Evolutionary conservation across 805 yeast species (phyloP).

Genomic region (Lipomyces starkeyi): DNA sequence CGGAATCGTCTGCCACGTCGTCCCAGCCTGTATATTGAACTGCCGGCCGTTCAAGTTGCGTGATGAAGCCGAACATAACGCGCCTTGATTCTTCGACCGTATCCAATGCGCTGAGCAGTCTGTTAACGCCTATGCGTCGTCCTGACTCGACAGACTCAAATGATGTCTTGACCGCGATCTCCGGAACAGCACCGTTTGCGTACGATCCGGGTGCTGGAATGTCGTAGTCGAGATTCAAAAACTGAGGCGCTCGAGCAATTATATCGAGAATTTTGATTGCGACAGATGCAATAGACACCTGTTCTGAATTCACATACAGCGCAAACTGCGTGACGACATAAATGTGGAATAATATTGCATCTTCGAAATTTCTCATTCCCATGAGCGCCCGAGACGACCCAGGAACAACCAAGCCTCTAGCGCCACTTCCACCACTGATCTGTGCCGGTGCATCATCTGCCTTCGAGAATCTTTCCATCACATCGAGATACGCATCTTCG

Average conservation of each 20-base stretch:
- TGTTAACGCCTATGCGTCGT: slow-evolving; percentile 52
- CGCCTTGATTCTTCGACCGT: slow-evolving; percentile 79
- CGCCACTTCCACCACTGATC: neutral
- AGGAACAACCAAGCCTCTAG: slow-evolving; percentile 18
- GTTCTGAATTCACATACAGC: slow-evolving; percentile 68
- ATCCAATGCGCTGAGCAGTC: slow-evolving; percentile 71
- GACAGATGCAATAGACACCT: slow-evolving; percentile 49
- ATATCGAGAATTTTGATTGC: slow-evolving; percentile 62
- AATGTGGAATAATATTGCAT: slow-evolving; percentile 72
- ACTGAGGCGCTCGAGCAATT: slow-evolving; percentile 58
- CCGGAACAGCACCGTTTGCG: slow-evolving; percentile 26
- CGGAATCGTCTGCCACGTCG: slow-evolving; percentile 33
- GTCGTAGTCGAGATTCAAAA: slow-evolving; percentile 43
- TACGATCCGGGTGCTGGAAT: slow-evolving; percentile 33
- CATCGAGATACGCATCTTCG: slow-evolving; percentile 66
- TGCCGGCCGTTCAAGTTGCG: slow-evolving; percentile 62
- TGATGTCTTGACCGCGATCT: slow-evolving; percentile 21
- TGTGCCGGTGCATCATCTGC: slow-evolving; percentile 8
- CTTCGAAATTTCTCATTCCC: slow-evolving; percentile 62
- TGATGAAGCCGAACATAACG: slow-evolving; percentile 72
- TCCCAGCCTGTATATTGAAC: slow-evolving; percentile 45
- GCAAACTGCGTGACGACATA: slow-evolving; percentile 76
- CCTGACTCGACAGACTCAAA: slow-evolving; percentile 26
- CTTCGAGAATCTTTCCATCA: slow-evolving; percentile 52
- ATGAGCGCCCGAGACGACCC: slow-evolving; percentile 59